Percentiles rank a stretch among this genome's conserved stretches.
phyloP scores from a whole-genome alignment of 257 asterid genomes.

The Ilex aquifolium region DNA sequence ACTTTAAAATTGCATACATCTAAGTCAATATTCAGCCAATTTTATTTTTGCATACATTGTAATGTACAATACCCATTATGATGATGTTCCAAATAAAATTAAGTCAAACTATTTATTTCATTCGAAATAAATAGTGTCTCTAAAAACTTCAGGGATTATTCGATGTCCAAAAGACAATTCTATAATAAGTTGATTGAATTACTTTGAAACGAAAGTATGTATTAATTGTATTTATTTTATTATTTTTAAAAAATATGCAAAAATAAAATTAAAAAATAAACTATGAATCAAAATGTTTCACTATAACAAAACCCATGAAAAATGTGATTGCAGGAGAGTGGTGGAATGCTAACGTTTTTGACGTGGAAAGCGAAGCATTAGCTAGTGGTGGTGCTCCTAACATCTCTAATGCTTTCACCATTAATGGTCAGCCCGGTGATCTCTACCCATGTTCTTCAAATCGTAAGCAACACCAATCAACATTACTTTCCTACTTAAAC shows the following conservation, averaged over 20 bases:
- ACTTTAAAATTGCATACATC: too few relatives aligned
- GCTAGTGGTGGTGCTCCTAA: conserved; percentile 44
- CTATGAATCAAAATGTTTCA: too few relatives aligned
- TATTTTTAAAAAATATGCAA: not conserved
- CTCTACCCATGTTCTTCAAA: conserved; percentile 56
- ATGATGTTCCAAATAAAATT: too few relatives aligned
- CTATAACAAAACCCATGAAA: not conserved
- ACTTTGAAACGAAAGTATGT: not conserved
- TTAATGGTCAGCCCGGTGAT: conserved; percentile 63
- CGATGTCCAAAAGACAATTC: too few relatives aligned
- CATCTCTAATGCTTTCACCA: conserved; percentile 60
- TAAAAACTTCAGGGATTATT: too few relatives aligned
- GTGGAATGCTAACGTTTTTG: conserved; percentile 66
- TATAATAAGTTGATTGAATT: too few relatives aligned
- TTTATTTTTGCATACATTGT: too few relatives aligned
- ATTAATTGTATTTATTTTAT: not conserved
- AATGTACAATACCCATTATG: too few relatives aligned
- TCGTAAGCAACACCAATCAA: conserved; percentile 23
- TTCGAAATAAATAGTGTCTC: too few relatives aligned
- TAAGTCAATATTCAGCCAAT: too few relatives aligned
- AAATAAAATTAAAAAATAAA: not conserved
- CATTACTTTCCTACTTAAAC: too few relatives aligned
- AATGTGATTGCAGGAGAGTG: conserved; percentile 48
- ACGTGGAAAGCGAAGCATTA: conserved; percentile 38
- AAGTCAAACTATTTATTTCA: too few relatives aligned